Evolutionary conservation across 352 stramenopile species (phyloP), one percentile per base, ranked within the genome.

Genomic region (Globisporangium paddicum): DNA sequence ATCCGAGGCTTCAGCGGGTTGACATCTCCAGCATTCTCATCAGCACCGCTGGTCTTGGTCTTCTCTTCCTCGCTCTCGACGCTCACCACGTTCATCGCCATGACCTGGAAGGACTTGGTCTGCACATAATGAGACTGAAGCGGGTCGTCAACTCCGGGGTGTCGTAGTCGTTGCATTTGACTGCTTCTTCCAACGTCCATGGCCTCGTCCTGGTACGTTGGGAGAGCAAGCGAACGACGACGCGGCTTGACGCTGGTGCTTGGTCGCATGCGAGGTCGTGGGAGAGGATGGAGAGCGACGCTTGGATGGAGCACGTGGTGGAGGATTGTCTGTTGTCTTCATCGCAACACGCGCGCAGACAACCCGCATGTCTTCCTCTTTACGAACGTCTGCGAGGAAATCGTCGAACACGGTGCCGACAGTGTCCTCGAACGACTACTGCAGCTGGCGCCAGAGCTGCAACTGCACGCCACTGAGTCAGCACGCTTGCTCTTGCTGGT

Each of bases 321-420:
- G 44, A 3, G 41, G 60, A 23, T 19, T 35, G 5, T 53, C 37
- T 1, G 37, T 25, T 10, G 7, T 40, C 16, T 62, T 62, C 37
- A 30, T 64, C 10, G 25, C 32, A 19, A 23, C 30, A 6, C 58
- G 58, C 34, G 54, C n/a, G n/a, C n/a, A n/a, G n/a, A n/a, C n/a
- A n/a, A n/a, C n/a, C n/a, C n/a, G n/a, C n/a, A n/a, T n/a, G n/a
- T n/a, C n/a, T n/a, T n/a, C n/a, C n/a, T n/a, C n/a, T n/a, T n/a
- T n/a, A n/a, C n/a, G n/a, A n/a, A n/a, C n/a, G n/a, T n/a, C n/a
- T n/a, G n/a, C n/a, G n/a, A n/a, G 62, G 55, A 80, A 83, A 37
- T 72, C 72, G 52, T 69, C 65, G 41, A 73, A 87, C 41, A 87
- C 73, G 37, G 65, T 71, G 37, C 65, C 66, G 30, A 90, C 72